These are phyloP conservation scores for Crithidia thermophila DNA, from an alignment of 208 protist genomes.

Conservation along the genomic window DNA sequence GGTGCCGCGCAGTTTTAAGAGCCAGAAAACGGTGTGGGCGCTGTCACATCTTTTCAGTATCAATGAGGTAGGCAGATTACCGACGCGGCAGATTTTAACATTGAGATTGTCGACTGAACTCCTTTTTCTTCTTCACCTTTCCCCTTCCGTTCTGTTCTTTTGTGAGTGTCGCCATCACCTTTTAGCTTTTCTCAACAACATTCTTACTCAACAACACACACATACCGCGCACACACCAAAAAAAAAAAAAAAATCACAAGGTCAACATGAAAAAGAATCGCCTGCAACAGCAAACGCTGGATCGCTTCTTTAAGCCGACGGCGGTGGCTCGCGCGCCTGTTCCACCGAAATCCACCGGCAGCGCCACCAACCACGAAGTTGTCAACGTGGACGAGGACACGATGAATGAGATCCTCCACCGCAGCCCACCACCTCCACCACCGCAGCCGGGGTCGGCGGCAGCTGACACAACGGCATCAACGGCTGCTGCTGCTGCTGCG, in stretches of 20 bases:
- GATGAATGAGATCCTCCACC: conserved; percentile 1
- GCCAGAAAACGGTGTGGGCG: too few relatives aligned
- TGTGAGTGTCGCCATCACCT: too few relatives aligned
- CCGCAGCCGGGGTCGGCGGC: too few relatives aligned
- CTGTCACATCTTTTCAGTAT: too few relatives aligned
- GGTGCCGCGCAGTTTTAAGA: too few relatives aligned
- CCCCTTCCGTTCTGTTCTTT: too few relatives aligned
- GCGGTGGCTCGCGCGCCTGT: background rate
- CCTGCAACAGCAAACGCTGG: conserved; percentile 12
- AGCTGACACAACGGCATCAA: background rate
- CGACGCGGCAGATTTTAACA: too few relatives aligned
- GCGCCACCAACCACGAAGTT: background rate
- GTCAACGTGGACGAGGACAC: conserved; percentile 18
- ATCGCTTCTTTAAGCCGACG: conserved; percentile 11
- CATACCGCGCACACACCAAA: too few relatives aligned
- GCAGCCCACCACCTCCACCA: background rate
- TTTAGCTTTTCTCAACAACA: background rate
- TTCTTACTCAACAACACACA: background rate
- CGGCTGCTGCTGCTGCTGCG: background rate
- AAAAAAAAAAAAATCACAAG: background rate
- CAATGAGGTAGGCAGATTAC: too few relatives aligned
- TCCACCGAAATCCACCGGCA: background rate
- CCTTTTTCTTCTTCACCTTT: too few relatives aligned
- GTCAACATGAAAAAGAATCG: conserved; percentile 14
- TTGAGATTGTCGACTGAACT: too few relatives aligned